These are phyloP conservation scores for Lactarius akahatsu DNA, from an alignment of 768 basidiomycete species.

Conservation along the genomic window DNA sequence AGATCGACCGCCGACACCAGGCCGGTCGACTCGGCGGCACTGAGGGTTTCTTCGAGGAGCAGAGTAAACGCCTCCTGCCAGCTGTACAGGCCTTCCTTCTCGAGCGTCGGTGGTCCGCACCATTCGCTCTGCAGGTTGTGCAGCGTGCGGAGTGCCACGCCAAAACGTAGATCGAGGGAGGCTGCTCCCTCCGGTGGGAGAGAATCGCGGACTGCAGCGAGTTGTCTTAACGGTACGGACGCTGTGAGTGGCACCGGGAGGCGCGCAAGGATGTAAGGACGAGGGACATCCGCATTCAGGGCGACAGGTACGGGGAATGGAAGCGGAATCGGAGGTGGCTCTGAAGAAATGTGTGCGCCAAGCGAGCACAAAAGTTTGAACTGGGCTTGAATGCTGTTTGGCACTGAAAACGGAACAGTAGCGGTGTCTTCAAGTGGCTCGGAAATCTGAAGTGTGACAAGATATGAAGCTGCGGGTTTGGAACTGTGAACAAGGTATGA, in stretches of 20 bases:
- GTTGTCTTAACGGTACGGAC: conserved; percentile 34
- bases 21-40: conserved; percentile 39
- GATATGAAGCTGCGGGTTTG: background rate
- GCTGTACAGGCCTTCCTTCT: conserved; percentile 46
- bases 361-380: conserved; percentile 31
- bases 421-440: conserved; percentile 1
- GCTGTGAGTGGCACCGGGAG: conserved; percentile 6
- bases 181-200: conserved; percentile 37
- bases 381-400: conserved; percentile 32
- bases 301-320: conserved; percentile 46
- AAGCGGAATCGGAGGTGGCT: conserved; percentile 34
- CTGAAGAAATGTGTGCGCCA: conserved; percentile 48
- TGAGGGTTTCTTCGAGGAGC: conserved; percentile 56
- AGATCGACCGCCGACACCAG: conserved; percentile 38
- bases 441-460: conserved; percentile 21
- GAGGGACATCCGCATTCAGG: conserved; percentile 46
- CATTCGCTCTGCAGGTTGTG: conserved; percentile 76
- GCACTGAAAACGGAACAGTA: conserved; percentile 22
- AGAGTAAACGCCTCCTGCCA: conserved; percentile 76
- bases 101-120: conserved; percentile 55
- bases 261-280: conserved; percentile 50
- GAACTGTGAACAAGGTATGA: conserved; percentile 10
- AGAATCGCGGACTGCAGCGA: conserved; percentile 40
- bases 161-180: conserved; percentile 59
- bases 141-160: conserved; percentile 58